Base-by-base conservation (phyloP, 345 rosid genomes). In the Aegle marmelos region DNA sequence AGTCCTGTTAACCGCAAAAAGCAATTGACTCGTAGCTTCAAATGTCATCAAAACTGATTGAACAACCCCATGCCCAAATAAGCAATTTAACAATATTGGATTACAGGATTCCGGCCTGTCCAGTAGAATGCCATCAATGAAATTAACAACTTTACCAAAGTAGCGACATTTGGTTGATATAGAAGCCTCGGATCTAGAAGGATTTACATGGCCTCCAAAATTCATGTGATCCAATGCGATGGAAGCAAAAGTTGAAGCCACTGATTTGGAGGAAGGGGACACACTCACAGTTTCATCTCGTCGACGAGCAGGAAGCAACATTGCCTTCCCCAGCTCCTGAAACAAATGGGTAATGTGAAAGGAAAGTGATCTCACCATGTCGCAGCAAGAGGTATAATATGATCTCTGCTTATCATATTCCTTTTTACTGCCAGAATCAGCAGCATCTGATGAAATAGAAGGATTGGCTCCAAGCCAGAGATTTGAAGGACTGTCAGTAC, bases 281-380 rank as follows among this genome's bases (percentile, higher is more conserved):
- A 91, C 91, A 89, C 86, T 93, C 62, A 92, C 82, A 7, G 93
- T 84, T 74, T 95, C 99, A 74, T 93, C 99, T 73, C 99, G 97
- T 59, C 97, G 89, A 72, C 96, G 97, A 78, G 99, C 90, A 77
- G 96, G 98, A 86, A 90, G 92, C 71, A 92, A 79, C 97, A 95
- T 93, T 78, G 89, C 92, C 84, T 95, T 95, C 73, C 99, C 98
- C 85, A 95, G 83, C 91, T 95, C 99, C 75, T 92, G 99, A 88
- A 91, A 95, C 89, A 95, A 79, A 88, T 91, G 93, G 61, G 89
- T 87, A 74, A 95, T 93, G 85, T 95, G 99, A 85, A 91, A 91
- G 66, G 92, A 88, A 71, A 95, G 89, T 62, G 97, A 93, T 82
- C 88, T 89, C 83, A 93, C 88, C 94, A 90, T 88, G 83, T 95